Base-by-base conservation (phyloP, 805 yeast genomes). In the Candida loeiensis region DNA sequence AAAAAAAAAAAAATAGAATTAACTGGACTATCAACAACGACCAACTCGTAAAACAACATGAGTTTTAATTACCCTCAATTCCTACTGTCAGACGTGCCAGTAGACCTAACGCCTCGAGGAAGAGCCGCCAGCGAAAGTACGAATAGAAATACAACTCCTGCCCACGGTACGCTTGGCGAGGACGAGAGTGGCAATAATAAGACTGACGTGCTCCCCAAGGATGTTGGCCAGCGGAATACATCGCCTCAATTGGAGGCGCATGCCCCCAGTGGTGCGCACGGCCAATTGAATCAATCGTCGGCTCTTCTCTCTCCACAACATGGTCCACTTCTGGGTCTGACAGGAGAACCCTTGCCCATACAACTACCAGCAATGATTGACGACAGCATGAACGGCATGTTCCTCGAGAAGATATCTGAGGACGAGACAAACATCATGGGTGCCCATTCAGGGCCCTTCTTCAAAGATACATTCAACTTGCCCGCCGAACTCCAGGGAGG, bases 401-500 rank as follows among this genome's bases (percentile, higher is more conserved):
- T 34, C 14, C 28, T 34, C 26, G 36, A 34, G 11, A 21, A 24
- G 28, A 15, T 34, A 34, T 34, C 36, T 4, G 27, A 22, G 32
- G 36, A 37, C 19, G 33, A 25, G 22, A 17, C 36, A 6, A 22
- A 15, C 19, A 18, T 37, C 25, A 22, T 37, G 36, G n/a, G 36
- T 19, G 28, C 24, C 5, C 11, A 16, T 14, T 19, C 34, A 8
- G 32, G 31, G 4, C 19, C 37, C 35, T 43, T 41, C n/a, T 30
- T 32, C 19, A 42, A 39, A 34, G 69, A 69, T 46, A 39, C 67
- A 30, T 75, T 76, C 55, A 63, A 59, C 45, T 59, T 80, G 37
- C 85, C 86, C 0, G 41, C 64, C 4, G 85, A 80, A 48, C 64
- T 80, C 27, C 84, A 79, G 56, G 85, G 85, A 32, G 85, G 85